Evolutionary conservation across 2,329 filamentous ascomycete species (phyloP).

Genomic region (Cladosporium halotolerans): DNA sequence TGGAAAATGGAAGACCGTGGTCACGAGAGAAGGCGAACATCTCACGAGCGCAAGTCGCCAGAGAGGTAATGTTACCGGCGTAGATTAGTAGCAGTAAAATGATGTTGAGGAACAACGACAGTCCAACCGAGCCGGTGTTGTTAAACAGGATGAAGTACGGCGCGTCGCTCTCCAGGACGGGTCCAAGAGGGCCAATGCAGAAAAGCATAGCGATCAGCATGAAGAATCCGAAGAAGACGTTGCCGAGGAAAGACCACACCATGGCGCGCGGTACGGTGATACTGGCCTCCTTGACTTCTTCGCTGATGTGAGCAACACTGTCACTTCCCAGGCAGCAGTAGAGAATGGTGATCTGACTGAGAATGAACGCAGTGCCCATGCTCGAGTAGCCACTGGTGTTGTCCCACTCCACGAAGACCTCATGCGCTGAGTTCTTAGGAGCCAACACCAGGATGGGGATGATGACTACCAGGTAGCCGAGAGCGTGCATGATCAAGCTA

Average conservation of each 20-base stretch:
- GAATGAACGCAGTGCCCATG: constrained; percentile 23
- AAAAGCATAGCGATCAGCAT: constrained; percentile 26
- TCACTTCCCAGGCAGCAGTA: constrained; percentile 16
- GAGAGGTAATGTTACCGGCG: constrained; percentile 17
- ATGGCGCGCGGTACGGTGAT: constrained; percentile 28
- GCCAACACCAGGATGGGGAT: constrained; percentile 25
- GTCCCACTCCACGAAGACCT: constrained; percentile 25
- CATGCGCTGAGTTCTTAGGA: constrained; percentile 27
- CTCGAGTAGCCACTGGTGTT: constrained; percentile 25
- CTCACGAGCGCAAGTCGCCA: constrained; percentile 37
- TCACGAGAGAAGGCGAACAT: constrained; percentile 30
- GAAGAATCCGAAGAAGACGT: constrained; percentile 18
- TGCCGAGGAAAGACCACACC: constrained; percentile 25
- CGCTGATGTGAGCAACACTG: constrained; percentile 17
- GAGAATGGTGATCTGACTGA: constrained; percentile 22
- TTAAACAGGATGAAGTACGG: constrained; percentile 21
- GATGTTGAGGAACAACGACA: constrained; percentile 18
- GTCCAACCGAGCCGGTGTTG: constrained; percentile 17
- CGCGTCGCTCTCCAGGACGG: constrained; percentile 17
- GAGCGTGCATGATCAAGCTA: constrained; percentile 24
- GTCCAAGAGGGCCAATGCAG: constrained; percentile 25
- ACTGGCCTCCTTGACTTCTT: constrained; percentile 25
- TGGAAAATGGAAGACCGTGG: constrained; percentile 29
- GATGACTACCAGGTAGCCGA: constrained; percentile 27
- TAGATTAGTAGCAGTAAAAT: constrained; percentile 22